Percentiles rank a stretch among this genome's conserved stretches.
Conservation (phyloP, 495 filamentous ascomycete species). For the Hypoxylon intermedium region DNA sequence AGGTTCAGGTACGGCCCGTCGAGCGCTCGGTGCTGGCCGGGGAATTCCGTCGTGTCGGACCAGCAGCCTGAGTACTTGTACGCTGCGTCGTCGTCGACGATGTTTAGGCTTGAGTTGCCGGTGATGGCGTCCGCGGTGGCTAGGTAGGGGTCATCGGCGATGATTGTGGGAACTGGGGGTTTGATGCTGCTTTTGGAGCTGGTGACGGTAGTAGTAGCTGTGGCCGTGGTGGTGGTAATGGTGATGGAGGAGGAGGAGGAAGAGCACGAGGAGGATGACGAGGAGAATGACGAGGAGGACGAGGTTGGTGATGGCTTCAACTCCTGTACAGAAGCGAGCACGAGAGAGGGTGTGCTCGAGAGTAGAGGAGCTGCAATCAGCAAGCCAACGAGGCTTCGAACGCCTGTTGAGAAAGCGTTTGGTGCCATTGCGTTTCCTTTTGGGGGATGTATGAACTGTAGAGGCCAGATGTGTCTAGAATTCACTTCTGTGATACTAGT, state of each 20-base stretch:
- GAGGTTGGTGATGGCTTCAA: too few species aligned
- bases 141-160: background rate
- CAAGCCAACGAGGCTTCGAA: constrained; percentile 4
- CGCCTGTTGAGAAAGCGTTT: background rate
- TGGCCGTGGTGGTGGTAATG: background rate
- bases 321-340: background rate
- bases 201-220: background rate
- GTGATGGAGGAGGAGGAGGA: background rate
- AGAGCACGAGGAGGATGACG: too few species aligned
- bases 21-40: constrained; percentile 40
- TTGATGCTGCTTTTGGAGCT: background rate
- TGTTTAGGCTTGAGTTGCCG: constrained; percentile 7
- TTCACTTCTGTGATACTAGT: too few species aligned
- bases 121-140: background rate
- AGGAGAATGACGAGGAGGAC: too few species aligned
- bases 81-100: constrained; percentile 30
- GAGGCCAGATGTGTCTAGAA: too few species aligned
- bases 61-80: constrained; percentile 58
- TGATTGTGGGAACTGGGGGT: background rate
- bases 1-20: constrained; percentile 41
- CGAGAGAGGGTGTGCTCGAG: background rate
- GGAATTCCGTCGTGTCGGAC: constrained; percentile 53
- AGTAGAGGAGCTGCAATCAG: background rate
- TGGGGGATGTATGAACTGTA: background rate
- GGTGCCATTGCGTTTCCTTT: constrained; percentile 19